Percentiles rank a stretch among this genome's conserved stretches.
These are phyloP conservation scores for Coniochaeta prunicola DNA, from an alignment of 2,329 filamentous ascomycete genomes.

Conservation along the genomic window DNA sequence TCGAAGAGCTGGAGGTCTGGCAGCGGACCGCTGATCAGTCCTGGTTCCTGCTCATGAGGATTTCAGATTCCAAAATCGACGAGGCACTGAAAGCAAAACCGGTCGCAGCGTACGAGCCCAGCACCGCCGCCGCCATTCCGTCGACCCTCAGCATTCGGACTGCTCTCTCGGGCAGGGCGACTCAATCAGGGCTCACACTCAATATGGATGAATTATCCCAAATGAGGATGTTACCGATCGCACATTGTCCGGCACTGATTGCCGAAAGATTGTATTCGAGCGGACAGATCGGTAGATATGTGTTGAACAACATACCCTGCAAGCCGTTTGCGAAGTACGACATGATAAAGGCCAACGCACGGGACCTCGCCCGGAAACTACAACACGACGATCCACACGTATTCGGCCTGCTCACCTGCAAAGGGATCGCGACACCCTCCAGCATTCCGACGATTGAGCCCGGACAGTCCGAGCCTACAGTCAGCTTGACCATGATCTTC, in stretches of 20 bases:
- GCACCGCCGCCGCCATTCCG: background rate
- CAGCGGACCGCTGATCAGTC: constrained; percentile 12
- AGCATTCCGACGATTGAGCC: background rate
- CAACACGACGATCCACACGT: constrained; percentile 15
- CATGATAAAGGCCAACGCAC: constrained; percentile 13
- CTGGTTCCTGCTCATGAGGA: constrained; percentile 16
- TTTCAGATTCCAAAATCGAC: constrained; percentile 12
- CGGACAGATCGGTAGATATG: background rate
- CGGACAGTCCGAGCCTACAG: background rate
- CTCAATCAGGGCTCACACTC: background rate
- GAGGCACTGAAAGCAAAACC: background rate
- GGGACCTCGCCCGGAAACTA: constrained; percentile 16
- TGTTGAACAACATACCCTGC: constrained; percentile 6
- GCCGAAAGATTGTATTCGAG: background rate
- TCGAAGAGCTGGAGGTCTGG: constrained; percentile 16
- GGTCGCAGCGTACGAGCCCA: constrained; percentile 1
- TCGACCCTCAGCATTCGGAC: background rate
- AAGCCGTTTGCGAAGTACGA: constrained; percentile 2
- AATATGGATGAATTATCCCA: background rate
- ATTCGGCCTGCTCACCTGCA: constrained; percentile 22
- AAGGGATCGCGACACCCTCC: constrained; percentile 13
- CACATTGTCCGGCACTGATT: constrained; percentile 1
- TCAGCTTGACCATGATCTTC: background rate
- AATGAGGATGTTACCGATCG: background rate
- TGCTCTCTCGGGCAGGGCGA: background rate